Base-by-base conservation (phyloP, 2,329 filamentous ascomycete species). In the Exophiala sp. region DNA sequence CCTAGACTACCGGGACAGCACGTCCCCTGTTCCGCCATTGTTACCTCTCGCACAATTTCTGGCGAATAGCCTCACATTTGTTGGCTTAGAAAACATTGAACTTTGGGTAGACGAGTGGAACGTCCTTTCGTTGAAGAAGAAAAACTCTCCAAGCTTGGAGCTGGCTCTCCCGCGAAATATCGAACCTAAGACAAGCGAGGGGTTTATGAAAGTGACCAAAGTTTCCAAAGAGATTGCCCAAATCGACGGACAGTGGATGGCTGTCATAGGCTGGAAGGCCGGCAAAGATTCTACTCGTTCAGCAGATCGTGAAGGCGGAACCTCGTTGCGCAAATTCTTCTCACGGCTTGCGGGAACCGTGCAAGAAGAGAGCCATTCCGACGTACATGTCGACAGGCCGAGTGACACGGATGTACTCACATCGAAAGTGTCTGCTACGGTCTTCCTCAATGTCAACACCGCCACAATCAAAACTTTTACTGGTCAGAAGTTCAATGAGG, bases 51-150 rank as follows among this genome's bases (percentile, higher is more conserved):
- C 86, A 63, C 90, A 96, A 67, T 98, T 98, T 60, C 73, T 98
- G 42, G 87, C 90, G 2, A 97, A 90, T 5, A 96, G 91, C 71
- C 73, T 98, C 66, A 97, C 93, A 0, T 98, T 98, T 70, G 91
- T 98, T 52, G 86, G 88, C 0, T 73, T 98, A 19, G 79, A 95
- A 63, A 79, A 78, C 48, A 87, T 98, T 53, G 90, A 97, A 63
- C 80, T 98, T 51, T 91, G 84, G 77, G 79, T 98, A 46, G 91
- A 98, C 63, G 84, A 93, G 61, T 90, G 85, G 73, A 85, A 83
- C 60, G 75, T 98, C 13, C 71, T 95, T 18, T 79, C 79, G 2
- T 73, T 98, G 32, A 78, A 76, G 48, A 98, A 98, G 72, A 94
- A 91, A 70, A 81, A 83, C 2, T 91, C 91, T 0, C 88, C 89